Evolutionary conservation across 1,139 yeast species (phyloP).

Genomic region (Yamadazyma kanchanaburiensis): DNA sequence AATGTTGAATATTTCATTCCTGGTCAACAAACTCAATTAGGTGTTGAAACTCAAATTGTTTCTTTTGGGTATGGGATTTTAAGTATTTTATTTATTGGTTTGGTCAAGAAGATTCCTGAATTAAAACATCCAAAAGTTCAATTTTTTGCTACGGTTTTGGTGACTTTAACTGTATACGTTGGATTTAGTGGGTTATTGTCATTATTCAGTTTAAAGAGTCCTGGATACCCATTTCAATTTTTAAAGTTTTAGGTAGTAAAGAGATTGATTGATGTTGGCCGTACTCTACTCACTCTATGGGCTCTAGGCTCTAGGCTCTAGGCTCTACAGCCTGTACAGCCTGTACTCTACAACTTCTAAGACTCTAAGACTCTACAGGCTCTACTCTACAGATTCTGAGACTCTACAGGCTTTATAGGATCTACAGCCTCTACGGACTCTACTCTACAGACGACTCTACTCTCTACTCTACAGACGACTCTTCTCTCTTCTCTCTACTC

Average conservation of each 20-base stretch:
- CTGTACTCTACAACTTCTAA: no score
- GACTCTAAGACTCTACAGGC: no score
- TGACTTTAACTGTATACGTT: constrained; percentile 41
- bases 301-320: no score
- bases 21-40: constrained; percentile 75
- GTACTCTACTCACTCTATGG: no score
- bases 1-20: constrained; percentile 56
- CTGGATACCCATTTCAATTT: constrained; percentile 51
- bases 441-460: no score
- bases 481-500: no score
- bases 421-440: no score
- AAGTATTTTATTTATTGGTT: constrained; percentile 45
- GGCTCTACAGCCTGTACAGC: no score
- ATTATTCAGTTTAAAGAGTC: constrained; percentile 55
- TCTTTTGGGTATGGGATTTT: constrained; percentile 61
- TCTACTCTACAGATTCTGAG: no score
- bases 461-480: no score
- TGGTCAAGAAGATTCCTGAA: constrained; percentile 48
- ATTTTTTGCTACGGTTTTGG: constrained; percentile 38
- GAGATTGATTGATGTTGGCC: no score
- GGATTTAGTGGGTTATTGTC: constrained; percentile 53
- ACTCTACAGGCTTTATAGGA: no score
- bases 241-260: constrained; percentile 4
- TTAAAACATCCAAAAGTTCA: constrained; percentile 40
- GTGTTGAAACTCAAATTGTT: constrained; percentile 76